These are phyloP conservation scores for Phytophthora gonapodyides DNA, from an alignment of 352 stramenopile genomes.

Conservation along the genomic window DNA sequence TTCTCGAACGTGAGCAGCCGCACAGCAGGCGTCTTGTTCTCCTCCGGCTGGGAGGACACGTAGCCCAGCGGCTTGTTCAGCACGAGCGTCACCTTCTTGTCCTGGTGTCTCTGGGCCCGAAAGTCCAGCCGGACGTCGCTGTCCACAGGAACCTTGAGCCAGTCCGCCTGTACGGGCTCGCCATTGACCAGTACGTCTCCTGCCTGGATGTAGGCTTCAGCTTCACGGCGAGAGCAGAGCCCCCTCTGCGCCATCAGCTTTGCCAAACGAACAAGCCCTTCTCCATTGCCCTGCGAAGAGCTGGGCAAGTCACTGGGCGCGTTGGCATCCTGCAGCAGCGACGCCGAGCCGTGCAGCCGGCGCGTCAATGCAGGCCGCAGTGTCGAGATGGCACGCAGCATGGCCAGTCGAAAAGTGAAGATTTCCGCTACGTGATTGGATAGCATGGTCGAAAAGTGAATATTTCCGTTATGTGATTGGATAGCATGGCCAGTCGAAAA, in stretches of 20 bases:
- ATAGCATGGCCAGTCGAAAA: slow-evolving; percentile 31
- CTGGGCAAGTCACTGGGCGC: not conserved
- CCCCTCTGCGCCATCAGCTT: slow-evolving; percentile 84
- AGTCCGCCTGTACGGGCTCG: slow-evolving; percentile 62
- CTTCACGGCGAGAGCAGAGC: slow-evolving; percentile 81
- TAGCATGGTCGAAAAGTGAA: slow-evolving; percentile 8
- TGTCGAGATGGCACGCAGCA: slow-evolving; percentile 30
- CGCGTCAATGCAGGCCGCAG: slow-evolving; percentile 28
- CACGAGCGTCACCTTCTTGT: slow-evolving; percentile 79
- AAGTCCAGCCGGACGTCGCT: slow-evolving; percentile 65
- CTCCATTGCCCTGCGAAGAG: slow-evolving; percentile 15
- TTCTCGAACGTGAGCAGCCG: slow-evolving; percentile 81
- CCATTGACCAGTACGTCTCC: slow-evolving; percentile 79
- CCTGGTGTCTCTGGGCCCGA: slow-evolving; percentile 70
- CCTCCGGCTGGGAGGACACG: slow-evolving; percentile 81
- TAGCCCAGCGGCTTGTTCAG: slow-evolving; percentile 86
- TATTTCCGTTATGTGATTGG: slow-evolving; percentile 2
- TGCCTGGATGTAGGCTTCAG: slow-evolving; percentile 80
- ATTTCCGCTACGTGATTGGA: slow-evolving; percentile 20
- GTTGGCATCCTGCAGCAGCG: slow-evolving; percentile 17
- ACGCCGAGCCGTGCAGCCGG: slow-evolving; percentile 21
- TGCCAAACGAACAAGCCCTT: slow-evolving; percentile 60
- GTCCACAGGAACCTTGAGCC: slow-evolving; percentile 68
- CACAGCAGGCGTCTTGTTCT: slow-evolving; percentile 65
- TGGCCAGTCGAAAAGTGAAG: slow-evolving; percentile 19